Evolutionary conservation across 2,329 filamentous ascomycete genomes (phyloP).

Genomic region (Alternaria burnsii): DNA sequence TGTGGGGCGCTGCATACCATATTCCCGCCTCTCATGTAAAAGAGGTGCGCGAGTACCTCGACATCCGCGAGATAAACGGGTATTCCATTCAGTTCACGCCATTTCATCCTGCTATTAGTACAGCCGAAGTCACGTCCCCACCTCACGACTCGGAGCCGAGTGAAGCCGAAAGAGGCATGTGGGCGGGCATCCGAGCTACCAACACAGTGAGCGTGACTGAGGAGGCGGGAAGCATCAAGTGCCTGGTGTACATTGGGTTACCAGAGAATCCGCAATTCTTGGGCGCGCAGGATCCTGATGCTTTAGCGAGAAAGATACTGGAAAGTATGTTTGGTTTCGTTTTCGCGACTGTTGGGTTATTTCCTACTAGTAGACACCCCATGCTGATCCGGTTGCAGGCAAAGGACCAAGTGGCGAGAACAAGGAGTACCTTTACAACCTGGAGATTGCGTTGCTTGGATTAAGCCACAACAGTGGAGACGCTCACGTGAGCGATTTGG

Average conservation of each 20-base stretch:
- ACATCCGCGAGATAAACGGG: constrained; percentile 96
- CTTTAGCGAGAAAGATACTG: constrained; percentile 82
- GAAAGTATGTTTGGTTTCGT: constrained; percentile 57
- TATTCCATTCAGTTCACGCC: constrained; percentile 92
- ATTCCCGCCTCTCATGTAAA: constrained; percentile 75
- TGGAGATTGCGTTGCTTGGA: constrained; percentile 77
- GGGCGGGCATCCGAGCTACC: constrained; percentile 50
- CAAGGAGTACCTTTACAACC: constrained; percentile 82
- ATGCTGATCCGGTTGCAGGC: constrained; percentile 5
- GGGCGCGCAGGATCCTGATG: constrained; percentile 79
- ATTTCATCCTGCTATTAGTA: constrained; percentile 70
- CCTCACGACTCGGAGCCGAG: neutral
- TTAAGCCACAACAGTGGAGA: constrained; percentile 81
- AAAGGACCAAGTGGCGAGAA: constrained; percentile 87
- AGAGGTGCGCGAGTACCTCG: constrained; percentile 87
- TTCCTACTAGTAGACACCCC: neutral
- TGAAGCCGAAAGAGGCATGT: constrained; percentile 13
- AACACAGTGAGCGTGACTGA: constrained; percentile 1
- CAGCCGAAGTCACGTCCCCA: constrained; percentile 34
- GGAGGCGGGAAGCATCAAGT: constrained; percentile 36
- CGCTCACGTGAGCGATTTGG: constrained; percentile 84
- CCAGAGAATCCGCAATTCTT: constrained; percentile 93
- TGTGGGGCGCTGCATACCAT: constrained; percentile 95
- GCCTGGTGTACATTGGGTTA: constrained; percentile 92
- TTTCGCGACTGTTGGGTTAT: neutral